Evolutionary conservation across 2,329 filamentous ascomycete genomes (phyloP).

Genomic region (Drechslerella dactyloides): DNA sequence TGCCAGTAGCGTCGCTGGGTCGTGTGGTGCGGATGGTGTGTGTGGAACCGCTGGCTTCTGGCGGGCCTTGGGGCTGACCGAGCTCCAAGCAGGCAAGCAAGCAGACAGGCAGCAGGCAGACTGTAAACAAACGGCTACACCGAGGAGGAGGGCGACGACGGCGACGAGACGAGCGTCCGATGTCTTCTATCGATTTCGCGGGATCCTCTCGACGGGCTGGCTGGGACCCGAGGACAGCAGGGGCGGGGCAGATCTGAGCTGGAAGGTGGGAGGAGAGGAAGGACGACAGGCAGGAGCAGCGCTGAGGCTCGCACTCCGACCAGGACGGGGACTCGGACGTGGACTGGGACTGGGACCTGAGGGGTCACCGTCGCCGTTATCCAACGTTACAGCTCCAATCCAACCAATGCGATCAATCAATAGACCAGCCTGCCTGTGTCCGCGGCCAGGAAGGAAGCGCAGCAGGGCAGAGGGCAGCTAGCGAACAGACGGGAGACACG

Average conservation of each 20-base stretch:
- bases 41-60: slow-evolving; percentile 23
- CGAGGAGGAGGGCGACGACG: slow-evolving; percentile 13
- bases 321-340: slow-evolving; percentile 5
- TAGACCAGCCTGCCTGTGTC: not conserved
- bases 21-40: slow-evolving; percentile 19
- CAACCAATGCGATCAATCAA: slow-evolving; percentile 14
- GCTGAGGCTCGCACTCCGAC: not conserved
- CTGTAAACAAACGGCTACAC: slow-evolving; percentile 28
- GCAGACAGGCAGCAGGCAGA: not conserved
- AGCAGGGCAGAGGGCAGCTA: slow-evolving; percentile 5
- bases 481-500: slow-evolving; percentile 17
- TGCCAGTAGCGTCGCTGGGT: slow-evolving; percentile 35
- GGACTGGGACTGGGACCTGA: not conserved
- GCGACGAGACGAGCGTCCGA: not conserved
- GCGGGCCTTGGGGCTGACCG: slow-evolving; percentile 36
- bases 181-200: not conserved
- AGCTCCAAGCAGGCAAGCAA: slow-evolving; percentile 36
- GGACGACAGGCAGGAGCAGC: not conserved
- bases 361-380: slow-evolving; percentile 19
- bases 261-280: slow-evolving; percentile 17
- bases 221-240: not conserved
- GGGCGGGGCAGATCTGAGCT: slow-evolving; percentile 4
- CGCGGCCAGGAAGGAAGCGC: not conserved
- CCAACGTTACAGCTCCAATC: slow-evolving; percentile 21
- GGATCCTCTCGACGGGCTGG: not conserved